Base-by-base conservation (phyloP, 441 rosid species). In the Pelargonium australe region DNA sequence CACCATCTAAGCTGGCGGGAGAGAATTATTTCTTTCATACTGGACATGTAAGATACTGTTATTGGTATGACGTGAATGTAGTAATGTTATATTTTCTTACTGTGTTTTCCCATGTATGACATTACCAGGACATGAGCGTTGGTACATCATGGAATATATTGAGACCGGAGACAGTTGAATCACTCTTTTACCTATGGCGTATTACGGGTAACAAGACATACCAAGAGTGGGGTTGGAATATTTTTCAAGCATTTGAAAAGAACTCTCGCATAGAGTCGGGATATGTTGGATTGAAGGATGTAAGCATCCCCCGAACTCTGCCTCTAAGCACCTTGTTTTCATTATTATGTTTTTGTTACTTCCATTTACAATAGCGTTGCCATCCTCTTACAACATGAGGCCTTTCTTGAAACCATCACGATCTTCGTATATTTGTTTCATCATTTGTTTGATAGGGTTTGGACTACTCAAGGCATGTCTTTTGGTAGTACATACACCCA, bases 161-260 rank as follows among this genome's bases (percentile, higher is more conserved):
- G 83, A 81, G 99, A 78, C 99, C 99, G 45, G 99, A 90, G 85
- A 92, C 97, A 0, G 77, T 95, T 10, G 99, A 95, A 82, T 95
- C 99, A 9, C 88, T 95, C 65, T 90, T 92, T 76, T 95, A 95
- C 77, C 87, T 92, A 64, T 95, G 96, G 96, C 91, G 99, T 69
- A 72, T 92, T n/a, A 95, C 98, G 23, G 99, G 98, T 58, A 95
- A 90, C 82, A 84, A 80, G 80, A 95, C 99, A 19, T 92, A 90
- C 78, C 88, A 86, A 79, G 98, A 92, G 17, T 95, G 99, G 99
- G 99, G 93, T 67, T 95, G 99, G 99, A 83, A 90, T 80, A 95
- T 95, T 70, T 95, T 95, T 73, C 88, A 92, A 80, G 98, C 98
- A 2, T 92, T 95, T 74, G 98, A 92, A 75, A 89, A 84, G 78